These are phyloP conservation scores for Cyclotella cryptica DNA, from an alignment of 108 stramenopile genomes.

Conservation along the genomic window DNA sequence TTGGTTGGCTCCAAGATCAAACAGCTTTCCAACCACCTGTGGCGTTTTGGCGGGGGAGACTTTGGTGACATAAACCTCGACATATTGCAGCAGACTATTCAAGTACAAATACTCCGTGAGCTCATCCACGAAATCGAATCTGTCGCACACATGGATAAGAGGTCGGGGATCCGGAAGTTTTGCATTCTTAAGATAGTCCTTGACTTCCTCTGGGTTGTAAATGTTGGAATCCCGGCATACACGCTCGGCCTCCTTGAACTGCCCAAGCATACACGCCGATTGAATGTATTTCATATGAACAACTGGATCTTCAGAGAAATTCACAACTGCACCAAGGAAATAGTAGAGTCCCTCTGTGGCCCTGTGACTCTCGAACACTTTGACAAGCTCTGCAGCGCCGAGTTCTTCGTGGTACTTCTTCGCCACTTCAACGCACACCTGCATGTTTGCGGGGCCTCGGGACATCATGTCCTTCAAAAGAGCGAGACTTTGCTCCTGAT, in stretches of 20 bases:
- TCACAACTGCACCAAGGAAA: constrained; percentile 96
- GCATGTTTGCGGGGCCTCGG: constrained; percentile 94
- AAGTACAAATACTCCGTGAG: constrained; percentile 98
- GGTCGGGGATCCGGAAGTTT: constrained; percentile 99
- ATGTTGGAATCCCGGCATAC: constrained; percentile 99
- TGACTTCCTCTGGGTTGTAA: constrained; percentile 98
- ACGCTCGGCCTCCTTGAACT: constrained; percentile 98
- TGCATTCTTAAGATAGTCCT: constrained; percentile 98
- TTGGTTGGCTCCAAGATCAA: constrained; percentile 97
- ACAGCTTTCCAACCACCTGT: constrained; percentile 99
- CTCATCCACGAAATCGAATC: constrained; percentile 98
- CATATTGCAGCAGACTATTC: constrained; percentile 98
- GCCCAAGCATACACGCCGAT: constrained; percentile 93
- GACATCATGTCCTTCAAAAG: constrained; percentile 97
- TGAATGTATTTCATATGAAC: constrained; percentile 99
- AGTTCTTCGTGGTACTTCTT: constrained; percentile 99
- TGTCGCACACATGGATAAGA: constrained; percentile 99
- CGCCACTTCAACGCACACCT: constrained; percentile 96
- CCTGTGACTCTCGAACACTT: constrained; percentile 97
- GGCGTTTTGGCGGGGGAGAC: constrained; percentile 98
- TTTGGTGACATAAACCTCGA: constrained; percentile 99
- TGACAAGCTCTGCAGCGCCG: constrained; percentile 91
- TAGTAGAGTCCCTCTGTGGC: constrained; percentile 97
- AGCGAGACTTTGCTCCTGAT: constrained; percentile 92
- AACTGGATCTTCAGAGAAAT: constrained; percentile 94